phyloP scores from a whole-genome alignment of 2,329 filamentous ascomycete species.

The Conoideocrella luteorostrata region DNA sequence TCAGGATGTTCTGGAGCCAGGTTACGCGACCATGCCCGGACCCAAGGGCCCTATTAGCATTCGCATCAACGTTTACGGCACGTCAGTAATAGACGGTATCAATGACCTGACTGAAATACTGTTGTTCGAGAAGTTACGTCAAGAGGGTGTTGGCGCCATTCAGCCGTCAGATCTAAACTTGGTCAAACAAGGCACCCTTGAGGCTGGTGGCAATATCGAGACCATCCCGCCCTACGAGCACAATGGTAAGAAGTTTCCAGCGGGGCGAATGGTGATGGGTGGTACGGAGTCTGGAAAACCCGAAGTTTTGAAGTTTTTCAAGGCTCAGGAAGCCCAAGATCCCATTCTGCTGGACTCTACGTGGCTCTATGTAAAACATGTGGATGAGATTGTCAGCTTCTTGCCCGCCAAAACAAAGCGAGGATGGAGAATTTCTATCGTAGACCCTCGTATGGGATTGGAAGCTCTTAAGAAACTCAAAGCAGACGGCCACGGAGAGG shows the following conservation, averaged over 20 bases:
- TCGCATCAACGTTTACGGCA: conserved; percentile 16
- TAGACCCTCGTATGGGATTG: conserved; percentile 16
- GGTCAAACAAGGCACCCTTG: conserved; percentile 7
- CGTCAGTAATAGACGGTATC: conserved; percentile 15
- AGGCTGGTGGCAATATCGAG: conserved; percentile 27
- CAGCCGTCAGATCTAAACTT: conserved; percentile 13
- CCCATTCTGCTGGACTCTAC: conserved; percentile 25
- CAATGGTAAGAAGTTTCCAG: conserved; percentile 15
- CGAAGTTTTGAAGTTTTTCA: conserved; percentile 16
- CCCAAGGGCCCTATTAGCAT: conserved; percentile 24
- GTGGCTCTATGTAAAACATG: conserved; percentile 20
- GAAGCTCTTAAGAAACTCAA: conserved; percentile 16
- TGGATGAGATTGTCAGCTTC: conserved; percentile 22
- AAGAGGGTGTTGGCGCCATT: conserved; percentile 22
- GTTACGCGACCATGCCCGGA: conserved; percentile 31
- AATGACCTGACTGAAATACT: conserved; percentile 18
- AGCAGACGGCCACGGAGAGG: conserved; percentile 16
- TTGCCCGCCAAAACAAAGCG: conserved; percentile 17
- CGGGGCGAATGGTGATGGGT: conserved; percentile 17
- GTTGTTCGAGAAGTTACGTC: conserved; percentile 25
- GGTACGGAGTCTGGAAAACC: conserved; percentile 5
- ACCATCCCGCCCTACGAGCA: conserved; percentile 27
- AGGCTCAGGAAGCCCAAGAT: conserved; percentile 26
- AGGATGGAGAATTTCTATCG: conserved; percentile 17
- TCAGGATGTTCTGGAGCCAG: conserved; percentile 33